phyloP scores from a whole-genome alignment of 768 basidiomycete species.

The Astraeus odoratus region DNA sequence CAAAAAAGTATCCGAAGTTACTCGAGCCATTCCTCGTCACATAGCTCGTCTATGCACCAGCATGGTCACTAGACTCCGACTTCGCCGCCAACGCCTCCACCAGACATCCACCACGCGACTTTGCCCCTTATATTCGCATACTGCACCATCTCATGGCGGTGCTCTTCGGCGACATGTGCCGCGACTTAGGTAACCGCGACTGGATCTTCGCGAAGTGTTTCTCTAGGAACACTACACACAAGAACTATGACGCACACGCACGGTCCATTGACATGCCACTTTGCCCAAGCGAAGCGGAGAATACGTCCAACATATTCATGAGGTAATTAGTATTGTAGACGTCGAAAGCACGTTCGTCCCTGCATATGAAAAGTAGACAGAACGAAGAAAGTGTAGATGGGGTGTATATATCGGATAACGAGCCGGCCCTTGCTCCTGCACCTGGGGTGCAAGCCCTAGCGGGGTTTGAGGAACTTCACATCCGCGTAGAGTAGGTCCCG shows the following conservation, averaged over 20 bases:
- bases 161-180: conserved; percentile 52
- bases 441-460: conserved; percentile 79
- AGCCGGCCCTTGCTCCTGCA: conserved; percentile 92
- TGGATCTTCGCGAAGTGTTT: conserved; percentile 56
- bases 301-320: conserved; percentile 91
- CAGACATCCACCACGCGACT: conserved; percentile 70
- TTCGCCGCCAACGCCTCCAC: conserved; percentile 70
- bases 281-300: conserved; percentile 94
- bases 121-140: conserved; percentile 88
- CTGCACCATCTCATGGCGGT: conserved; percentile 83
- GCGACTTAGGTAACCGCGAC: conserved; percentile 43
- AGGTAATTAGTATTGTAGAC: conserved; percentile 91
- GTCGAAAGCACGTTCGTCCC: conserved; percentile 79
- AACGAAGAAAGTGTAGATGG: background rate
- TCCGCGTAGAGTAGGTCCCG: conserved; percentile 73
- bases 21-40: too few species aligned
- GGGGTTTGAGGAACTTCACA: conserved; percentile 79
- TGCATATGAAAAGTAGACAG: conserved; percentile 24
- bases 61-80: conserved; percentile 42
- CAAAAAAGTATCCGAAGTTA: too few species aligned
- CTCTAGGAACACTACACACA: conserved; percentile 95
- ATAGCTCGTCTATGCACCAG: too few species aligned
- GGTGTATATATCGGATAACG: conserved; percentile 81
- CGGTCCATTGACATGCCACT: conserved; percentile 94
- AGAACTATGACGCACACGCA: conserved; percentile 81